These are phyloP conservation scores for Coemansia sp. DNA, from an alignment of 371 early-diverging fungal genomes.

Conservation along the genomic window DNA sequence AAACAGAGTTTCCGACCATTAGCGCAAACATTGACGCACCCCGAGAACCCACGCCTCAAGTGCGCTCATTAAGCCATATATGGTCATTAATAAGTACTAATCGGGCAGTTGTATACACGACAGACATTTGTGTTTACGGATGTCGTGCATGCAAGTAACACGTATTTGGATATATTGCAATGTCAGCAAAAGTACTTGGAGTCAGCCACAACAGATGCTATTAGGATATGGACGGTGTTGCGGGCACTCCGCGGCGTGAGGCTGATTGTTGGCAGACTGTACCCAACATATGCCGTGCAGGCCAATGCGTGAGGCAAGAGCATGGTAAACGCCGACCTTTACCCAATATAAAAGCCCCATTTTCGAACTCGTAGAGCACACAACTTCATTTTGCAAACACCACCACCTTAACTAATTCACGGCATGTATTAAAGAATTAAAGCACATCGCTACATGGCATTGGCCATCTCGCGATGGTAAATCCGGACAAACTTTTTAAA, in stretches of 20 bases:
- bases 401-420: not conserved
- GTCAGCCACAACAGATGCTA: slow-evolving; percentile 68
- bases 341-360: slow-evolving; percentile 57
- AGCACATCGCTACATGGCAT: slow-evolving; percentile 19
- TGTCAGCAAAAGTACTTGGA: slow-evolving; percentile 60
- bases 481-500: slow-evolving; percentile 51
- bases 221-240: slow-evolving; percentile 60
- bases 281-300: slow-evolving; percentile 57
- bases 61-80: slow-evolving; percentile 61
- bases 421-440: not conserved
- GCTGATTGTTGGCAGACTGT: slow-evolving; percentile 62
- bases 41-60: slow-evolving; percentile 39
- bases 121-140: slow-evolving; percentile 55
- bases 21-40: slow-evolving; percentile 62
- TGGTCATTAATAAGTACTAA: slow-evolving; percentile 58
- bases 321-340: slow-evolving; percentile 61
- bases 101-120: slow-evolving; percentile 53
- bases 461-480: slow-evolving; percentile 47
- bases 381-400: slow-evolving; percentile 18
- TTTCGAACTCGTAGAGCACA: too few species aligned
- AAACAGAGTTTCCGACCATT: slow-evolving; percentile 59
- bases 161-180: slow-evolving; percentile 58
- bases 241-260: slow-evolving; percentile 50
- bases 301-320: slow-evolving; percentile 63
- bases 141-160: slow-evolving; percentile 57